Conservation (phyloP, 2,329 filamentous ascomycete genomes). For the Ceratocystis albifundus region DNA sequence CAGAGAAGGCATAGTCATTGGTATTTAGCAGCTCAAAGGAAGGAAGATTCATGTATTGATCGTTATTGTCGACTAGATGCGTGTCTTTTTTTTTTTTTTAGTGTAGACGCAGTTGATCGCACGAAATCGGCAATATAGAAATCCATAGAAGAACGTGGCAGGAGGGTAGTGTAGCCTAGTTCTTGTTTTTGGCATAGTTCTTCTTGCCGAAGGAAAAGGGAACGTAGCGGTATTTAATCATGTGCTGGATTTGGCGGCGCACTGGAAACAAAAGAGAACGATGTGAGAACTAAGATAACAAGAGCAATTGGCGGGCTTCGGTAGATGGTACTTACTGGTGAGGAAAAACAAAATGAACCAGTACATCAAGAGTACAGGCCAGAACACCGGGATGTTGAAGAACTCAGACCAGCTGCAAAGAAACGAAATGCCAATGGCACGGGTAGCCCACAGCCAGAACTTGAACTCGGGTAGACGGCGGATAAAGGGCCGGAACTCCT, state of each 20-base stretch:
- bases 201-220: conserved; percentile 88
- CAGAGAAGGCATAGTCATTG: not conserved
- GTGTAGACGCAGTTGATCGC: not conserved
- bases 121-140: not conserved
- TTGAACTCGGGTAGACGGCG: conserved; percentile 95
- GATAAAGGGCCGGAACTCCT: conserved; percentile 97
- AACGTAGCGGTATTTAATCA: conserved; percentile 99
- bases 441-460: conserved; percentile 95
- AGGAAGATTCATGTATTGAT: not conserved
- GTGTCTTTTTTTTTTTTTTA: not conserved
- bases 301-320: conserved; percentile 9
- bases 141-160: not conserved
- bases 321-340: conserved; percentile 60
- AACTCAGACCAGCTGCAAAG: conserved; percentile 83
- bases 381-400: conserved; percentile 97
- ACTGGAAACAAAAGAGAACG: conserved; percentile 41
- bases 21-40: not conserved
- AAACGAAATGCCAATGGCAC: conserved; percentile 73
- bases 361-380: conserved; percentile 96
- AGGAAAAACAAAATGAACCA: conserved; percentile 94
- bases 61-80: not conserved
- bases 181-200: conserved; percentile 57
- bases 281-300: not conserved
- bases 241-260: conserved; percentile 98
- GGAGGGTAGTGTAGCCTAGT: conserved; percentile 26